A percentile compares a stretch with the other conserved stretches of the same genome.
These are phyloP conservation scores for Boletellus ananiceps DNA, from an alignment of 768 basidiomycete genomes.

Conservation along the genomic window DNA sequence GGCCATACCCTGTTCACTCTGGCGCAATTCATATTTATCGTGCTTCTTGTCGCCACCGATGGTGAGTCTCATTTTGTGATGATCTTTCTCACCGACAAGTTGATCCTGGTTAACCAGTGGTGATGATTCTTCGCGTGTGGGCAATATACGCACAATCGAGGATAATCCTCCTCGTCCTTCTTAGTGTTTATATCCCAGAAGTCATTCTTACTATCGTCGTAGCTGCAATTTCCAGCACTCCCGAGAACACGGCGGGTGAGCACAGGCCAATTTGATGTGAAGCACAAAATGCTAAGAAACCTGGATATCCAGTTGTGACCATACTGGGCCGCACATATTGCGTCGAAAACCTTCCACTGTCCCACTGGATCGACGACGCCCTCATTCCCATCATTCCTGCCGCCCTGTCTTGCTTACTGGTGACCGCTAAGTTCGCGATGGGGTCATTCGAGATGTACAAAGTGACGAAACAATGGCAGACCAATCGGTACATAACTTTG, in stretches of 20 bases:
- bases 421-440: neutral
- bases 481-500: neutral
- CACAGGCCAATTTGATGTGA: neutral
- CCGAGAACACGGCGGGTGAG: neutral
- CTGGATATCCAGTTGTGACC: neutral
- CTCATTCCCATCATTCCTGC: neutral
- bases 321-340: neutral
- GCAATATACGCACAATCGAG: slow-evolving; percentile 6
- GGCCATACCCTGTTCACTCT: neutral
- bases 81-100: neutral
- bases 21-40: neutral
- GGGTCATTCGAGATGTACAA: neutral
- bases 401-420: neutral
- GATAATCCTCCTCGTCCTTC: slow-evolving; percentile 2
- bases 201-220: neutral
- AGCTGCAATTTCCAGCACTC: neutral
- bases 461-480: neutral
- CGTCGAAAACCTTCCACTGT: neutral
- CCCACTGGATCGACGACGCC: neutral
- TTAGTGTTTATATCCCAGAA: neutral
- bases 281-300: neutral
- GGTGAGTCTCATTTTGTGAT: neutral
- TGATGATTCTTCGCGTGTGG: slow-evolving; percentile 12
- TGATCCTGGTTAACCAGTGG: neutral
- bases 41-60: slow-evolving; percentile 6